These are phyloP conservation scores for Podosphaera aphanis DNA, from an alignment of 2,329 filamentous ascomycete genomes.

Conservation along the genomic window DNA sequence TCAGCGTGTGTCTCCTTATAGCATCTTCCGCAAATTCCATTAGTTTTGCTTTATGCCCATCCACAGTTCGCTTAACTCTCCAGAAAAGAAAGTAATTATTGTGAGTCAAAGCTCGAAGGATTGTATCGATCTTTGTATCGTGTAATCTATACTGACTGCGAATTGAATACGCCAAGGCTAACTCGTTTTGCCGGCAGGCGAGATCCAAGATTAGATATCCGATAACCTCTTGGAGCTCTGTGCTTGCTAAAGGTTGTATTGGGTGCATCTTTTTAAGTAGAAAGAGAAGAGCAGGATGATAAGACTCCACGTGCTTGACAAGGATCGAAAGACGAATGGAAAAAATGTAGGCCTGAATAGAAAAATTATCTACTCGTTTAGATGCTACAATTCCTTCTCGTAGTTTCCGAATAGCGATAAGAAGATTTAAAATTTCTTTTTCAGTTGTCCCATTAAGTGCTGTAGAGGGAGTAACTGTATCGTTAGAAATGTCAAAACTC, in stretches of 20 bases:
- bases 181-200: constrained; percentile 58
- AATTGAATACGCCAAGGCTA: constrained; percentile 49
- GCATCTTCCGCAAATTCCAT: constrained; percentile 60
- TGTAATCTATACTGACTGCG: constrained; percentile 35
- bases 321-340: constrained; percentile 68
- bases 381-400: constrained; percentile 72
- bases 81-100: constrained; percentile 71
- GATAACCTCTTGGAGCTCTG: constrained; percentile 58
- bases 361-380: constrained; percentile 54
- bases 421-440: constrained; percentile 46
- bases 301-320: constrained; percentile 62
- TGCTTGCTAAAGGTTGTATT: constrained; percentile 38
- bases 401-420: constrained; percentile 73
- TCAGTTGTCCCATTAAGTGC: constrained; percentile 7
- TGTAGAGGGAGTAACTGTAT: constrained; percentile 4
- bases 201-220: constrained; percentile 70
- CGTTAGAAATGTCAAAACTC: constrained; percentile 20
- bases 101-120: constrained; percentile 47
- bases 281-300: constrained; percentile 66
- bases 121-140: constrained; percentile 43
- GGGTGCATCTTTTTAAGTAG: constrained; percentile 51
- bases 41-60: constrained; percentile 57
- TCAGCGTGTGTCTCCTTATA: constrained; percentile 56
- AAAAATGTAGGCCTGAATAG: constrained; percentile 77
- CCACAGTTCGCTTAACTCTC: constrained; percentile 43